Base-by-base conservation (phyloP, 345 rosid species). In the Melaleuca alternifolia region DNA sequence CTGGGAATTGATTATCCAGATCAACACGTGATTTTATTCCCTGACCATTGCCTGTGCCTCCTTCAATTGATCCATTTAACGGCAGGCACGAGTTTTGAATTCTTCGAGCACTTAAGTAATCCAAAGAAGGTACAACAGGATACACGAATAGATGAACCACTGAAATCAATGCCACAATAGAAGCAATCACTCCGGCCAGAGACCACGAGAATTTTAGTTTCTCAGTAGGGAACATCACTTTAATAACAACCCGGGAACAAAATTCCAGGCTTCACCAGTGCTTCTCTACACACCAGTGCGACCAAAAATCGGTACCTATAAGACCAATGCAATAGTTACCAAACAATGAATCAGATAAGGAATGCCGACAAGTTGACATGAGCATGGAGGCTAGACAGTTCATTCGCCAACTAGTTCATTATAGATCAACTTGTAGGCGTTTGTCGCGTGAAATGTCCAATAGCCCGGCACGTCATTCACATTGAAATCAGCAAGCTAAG, bases 131-230 rank as follows among this genome's bases (percentile, higher is more conserved):
- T 86, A 93, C 91, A 8, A 92, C 87, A 21, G 99, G 98, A 51
- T 93, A 92, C 76, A 96, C 84, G 87, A 96, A 95, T 1, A 97
- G 83, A 92, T 93, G 98, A 87, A 96, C 96, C 3, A 94, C 28
- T 11, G 98, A 97, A 90, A 95, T 88, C 87, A 97, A 86, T 18
- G 90, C 94, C 51, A 93, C 54, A 57, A 90, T 86, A 83, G 97
- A 94, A 86, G 93, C 94, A 89, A 92, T 50, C 20, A 92, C 87
- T 30, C 96, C 98, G 61, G 91, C 91, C 79, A 94, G 89, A 90
- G 93, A 89, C 98, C 98, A 95, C 18, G 99, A 92, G 84, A 90
- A 89, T 85, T 89, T 93, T 95, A 94, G 89, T 90, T 94, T 97
- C 90, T 93, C 93, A 82, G 87, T 14, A 85, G 92, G 85, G 82